Base-by-base conservation (phyloP, 106 monocot genomes). In the Narthecium ossifragum region DNA sequence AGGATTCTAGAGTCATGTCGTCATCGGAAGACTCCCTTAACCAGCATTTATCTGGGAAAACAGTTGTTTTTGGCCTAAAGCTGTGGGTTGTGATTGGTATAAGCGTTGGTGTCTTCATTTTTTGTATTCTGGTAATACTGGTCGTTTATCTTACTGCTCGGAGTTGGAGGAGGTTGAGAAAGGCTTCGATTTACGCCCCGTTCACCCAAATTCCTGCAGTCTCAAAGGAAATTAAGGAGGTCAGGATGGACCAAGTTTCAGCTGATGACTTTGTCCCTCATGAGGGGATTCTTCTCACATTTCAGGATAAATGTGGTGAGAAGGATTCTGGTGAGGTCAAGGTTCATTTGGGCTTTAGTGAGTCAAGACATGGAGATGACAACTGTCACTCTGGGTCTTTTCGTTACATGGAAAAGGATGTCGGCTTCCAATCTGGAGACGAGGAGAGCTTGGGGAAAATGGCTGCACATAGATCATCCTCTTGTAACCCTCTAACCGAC, bases 161-260 rank as follows among this genome's bases (percentile, higher is more conserved):
- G 53, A 81, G 58, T 47, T 53, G 69, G 30, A 93, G 34, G 40
- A 75, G 57, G 39, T 34, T 52, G 23, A 93, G 67, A 53, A 78
- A 69, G 25, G 41, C 76, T 20, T 63, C 58, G 29, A 52, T 53
- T 33, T 68, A 73, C 34, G 60, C 80, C 1, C 85, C 88, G 5
- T 51, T 76, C 18, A 74, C 69, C 10, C 77, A 77, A 56, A 93
- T 93, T 52, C 93, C 93, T 8, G 36, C 64, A 2, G 51, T 79
- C 34, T 88, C 93, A 24, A 93, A 88, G 77, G 93, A 88, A 71
- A 93, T 93, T 48, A 85, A 93, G 67, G 93, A 93, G 62, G 93
- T 93, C 18, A 81, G 56, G 45, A 63, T 79, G 36, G 85, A 84
- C 13, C 75, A 73, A 58, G 65, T 79, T 34, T 61, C 80, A 31